Base-by-base conservation (phyloP, 2,329 filamentous ascomycete genomes). In the Talaromyces sp. region DNA sequence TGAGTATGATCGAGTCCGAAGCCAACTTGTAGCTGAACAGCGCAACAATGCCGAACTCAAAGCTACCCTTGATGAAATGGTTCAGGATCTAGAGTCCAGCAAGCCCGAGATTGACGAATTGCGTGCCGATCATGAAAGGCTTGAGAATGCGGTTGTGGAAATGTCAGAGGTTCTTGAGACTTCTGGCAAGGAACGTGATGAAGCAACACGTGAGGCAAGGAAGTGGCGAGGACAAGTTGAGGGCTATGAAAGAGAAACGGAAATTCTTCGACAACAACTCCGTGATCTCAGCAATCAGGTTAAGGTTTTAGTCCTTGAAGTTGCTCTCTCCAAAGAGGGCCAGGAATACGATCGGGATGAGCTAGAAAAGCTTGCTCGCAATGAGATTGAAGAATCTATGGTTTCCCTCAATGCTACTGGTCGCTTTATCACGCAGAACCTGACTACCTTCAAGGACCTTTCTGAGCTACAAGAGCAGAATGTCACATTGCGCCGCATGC, bases 251-350 rank as follows among this genome's bases (percentile, higher is more conserved):
- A 84, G 82, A 54, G 93, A 98, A 78, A 84, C 86, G 36, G 89
- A 91, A 67, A 91, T 97, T 45, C 82, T 96, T 27, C 90, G 90
- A 61, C 91, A 93, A 69, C 93, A 97, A 75, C 83, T 98, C 8
- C 90, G 94, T 38, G 95, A 98, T 76, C 85, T 96, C 22, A 93
- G 93, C 72, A 89, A 91, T 0, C 93, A 99, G 77, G 87, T 97
- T 69, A 96, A 96, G 76, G 89, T 96, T 74, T 85, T 99, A 5
- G 85, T 97, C 4, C 91, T 96, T 77, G 94, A 97, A 76, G 85
- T 93, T 65, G 89, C 96, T 72, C 88, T 91, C 22, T 66, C 77
- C 65, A 87, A 89, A 63, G 91, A 97, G 72, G 90, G 91, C 76
- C 94, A 93, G 27, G 88, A 90, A 0, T 89, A 92, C 67, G 91